Conservation (phyloP, 768 basidiomycete genomes). For the Mycena vulgaris region DNA sequence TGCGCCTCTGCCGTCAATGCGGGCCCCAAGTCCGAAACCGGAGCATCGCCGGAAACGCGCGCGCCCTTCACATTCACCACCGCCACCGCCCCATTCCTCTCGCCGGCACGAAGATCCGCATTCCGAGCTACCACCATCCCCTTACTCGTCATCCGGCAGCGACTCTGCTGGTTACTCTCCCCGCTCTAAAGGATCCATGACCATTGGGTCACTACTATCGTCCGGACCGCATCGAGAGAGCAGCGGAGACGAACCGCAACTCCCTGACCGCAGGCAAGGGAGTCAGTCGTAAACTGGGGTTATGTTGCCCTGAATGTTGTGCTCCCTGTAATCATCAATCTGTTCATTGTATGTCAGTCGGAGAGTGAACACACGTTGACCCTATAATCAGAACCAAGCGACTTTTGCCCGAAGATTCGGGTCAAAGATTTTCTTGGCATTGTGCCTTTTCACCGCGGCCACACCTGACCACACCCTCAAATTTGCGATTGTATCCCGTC, state of each 20-base stretch:
- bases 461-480: too few species aligned
- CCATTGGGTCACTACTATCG: slow-evolving; percentile 82
- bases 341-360: slow-evolving; percentile 13
- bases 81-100: slow-evolving; percentile 57
- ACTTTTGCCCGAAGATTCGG: not conserved
- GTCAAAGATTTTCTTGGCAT: not conserved
- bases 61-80: slow-evolving; percentile 73
- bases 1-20: slow-evolving; percentile 49
- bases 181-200: slow-evolving; percentile 82
- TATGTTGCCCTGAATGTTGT: slow-evolving; percentile 5
- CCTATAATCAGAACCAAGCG: not conserved
- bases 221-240: slow-evolving; percentile 57
- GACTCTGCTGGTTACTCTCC: slow-evolving; percentile 81
- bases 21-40: slow-evolving; percentile 49
- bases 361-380: not conserved
- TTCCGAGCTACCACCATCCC: slow-evolving; percentile 77
- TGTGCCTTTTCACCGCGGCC: too few species aligned
- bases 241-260: slow-evolving; percentile 48
- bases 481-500: too few species aligned
- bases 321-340: slow-evolving; percentile 7
- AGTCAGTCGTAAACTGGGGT: slow-evolving; percentile 6
- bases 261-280: slow-evolving; percentile 11
- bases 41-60: slow-evolving; percentile 74
- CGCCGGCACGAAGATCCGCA: slow-evolving; percentile 54
- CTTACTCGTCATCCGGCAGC: slow-evolving; percentile 80